Evolutionary conservation across 805 yeast genomes (phyloP).

Genomic region (Pachysolen tannophilus): DNA sequence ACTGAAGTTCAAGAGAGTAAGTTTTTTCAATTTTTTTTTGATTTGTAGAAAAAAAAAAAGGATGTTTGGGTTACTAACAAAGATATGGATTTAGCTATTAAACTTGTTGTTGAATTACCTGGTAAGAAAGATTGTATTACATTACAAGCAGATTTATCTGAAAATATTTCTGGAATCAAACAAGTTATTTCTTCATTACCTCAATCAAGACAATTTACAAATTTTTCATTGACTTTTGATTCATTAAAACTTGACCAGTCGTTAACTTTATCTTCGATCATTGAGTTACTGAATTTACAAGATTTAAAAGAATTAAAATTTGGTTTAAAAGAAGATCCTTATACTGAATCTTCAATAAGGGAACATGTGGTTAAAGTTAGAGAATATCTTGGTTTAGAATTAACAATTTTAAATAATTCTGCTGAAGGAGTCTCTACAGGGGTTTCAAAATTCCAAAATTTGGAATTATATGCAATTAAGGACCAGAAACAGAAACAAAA

Average conservation of each 20-base stretch:
- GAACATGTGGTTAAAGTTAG: slow-evolving; percentile 59
- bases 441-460: slow-evolving; percentile 34
- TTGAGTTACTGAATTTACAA: slow-evolving; percentile 17
- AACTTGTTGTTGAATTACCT: slow-evolving; percentile 19
- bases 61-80: background rate
- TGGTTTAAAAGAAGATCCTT: slow-evolving; percentile 43
- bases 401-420: slow-evolving; percentile 33
- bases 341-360: slow-evolving; percentile 51
- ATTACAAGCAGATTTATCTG: slow-evolving; percentile 24
- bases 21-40: no score
- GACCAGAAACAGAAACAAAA: slow-evolving; percentile 9
- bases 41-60: no score
- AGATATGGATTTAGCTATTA: slow-evolving; percentile 8
- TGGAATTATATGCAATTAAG: slow-evolving; percentile 28
- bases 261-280: slow-evolving; percentile 19
- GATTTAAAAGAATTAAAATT: slow-evolving; percentile 28
- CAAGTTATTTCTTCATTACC: slow-evolving; percentile 53
- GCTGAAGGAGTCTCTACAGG: slow-evolving; percentile 38
- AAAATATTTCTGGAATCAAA: slow-evolving; percentile 47
- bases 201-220: slow-evolving; percentile 50
- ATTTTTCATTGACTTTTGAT: slow-evolving; percentile 38
- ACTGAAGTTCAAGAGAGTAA: no score
- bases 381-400: slow-evolving; percentile 47
- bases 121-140: slow-evolving; percentile 16
- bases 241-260: slow-evolving; percentile 25